Evolutionary conservation across 2,329 filamentous ascomycete species (phyloP).

Genomic region (Nannizziopsis arthrosporioides): DNA sequence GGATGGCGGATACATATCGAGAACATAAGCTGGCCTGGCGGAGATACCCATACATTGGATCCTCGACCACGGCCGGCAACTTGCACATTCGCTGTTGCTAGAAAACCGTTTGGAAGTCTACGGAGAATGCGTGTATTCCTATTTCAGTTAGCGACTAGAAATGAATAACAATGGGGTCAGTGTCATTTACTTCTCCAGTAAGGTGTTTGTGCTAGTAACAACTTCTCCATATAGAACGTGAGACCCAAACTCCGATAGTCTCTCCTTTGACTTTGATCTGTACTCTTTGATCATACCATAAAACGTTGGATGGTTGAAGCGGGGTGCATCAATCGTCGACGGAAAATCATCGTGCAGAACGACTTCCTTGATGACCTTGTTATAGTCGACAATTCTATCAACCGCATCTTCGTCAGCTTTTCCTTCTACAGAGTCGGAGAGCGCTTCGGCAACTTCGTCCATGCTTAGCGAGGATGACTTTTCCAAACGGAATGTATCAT

Average conservation of each 20-base stretch:
- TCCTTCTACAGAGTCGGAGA: conserved; percentile 32
- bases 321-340: conserved; percentile 60
- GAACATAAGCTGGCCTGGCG: conserved; percentile 74
- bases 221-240: conserved; percentile 79
- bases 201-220: conserved; percentile 83
- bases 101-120: conserved; percentile 73
- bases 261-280: conserved; percentile 45
- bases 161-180: not conserved
- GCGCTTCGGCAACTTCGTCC: conserved; percentile 42
- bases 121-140: conserved; percentile 69
- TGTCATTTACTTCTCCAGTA: conserved; percentile 64
- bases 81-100: conserved; percentile 74
- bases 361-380: conserved; percentile 59
- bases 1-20: conserved; percentile 80
- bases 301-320: conserved; percentile 73
- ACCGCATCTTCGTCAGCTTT: conserved; percentile 25
- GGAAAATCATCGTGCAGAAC: conserved; percentile 63
- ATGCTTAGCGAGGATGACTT: conserved; percentile 53
- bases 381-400: conserved; percentile 62
- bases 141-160: not conserved
- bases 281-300: conserved; percentile 61
- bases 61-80: conserved; percentile 80
- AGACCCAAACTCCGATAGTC: conserved; percentile 58
- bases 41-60: conserved; percentile 88
- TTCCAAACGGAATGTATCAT: conserved; percentile 71